These are phyloP conservation scores for Yamadazyma songkhlaensis DNA, from an alignment of 1,139 yeast species.

Conservation along the genomic window DNA sequence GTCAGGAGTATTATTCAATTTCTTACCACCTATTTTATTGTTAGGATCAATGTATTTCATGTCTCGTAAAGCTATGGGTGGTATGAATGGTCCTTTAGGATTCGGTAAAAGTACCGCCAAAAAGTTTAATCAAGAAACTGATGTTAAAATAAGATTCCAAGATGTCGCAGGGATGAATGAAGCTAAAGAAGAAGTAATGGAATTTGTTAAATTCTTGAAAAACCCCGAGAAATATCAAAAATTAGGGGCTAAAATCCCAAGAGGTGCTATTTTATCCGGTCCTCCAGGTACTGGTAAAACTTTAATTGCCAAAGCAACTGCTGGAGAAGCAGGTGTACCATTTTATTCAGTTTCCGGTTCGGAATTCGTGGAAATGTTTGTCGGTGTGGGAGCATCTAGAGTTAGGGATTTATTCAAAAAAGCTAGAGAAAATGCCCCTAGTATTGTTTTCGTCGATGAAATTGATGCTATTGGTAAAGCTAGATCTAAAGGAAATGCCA, in stretches of 20 bases:
- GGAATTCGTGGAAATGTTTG: slow-evolving; percentile 98
- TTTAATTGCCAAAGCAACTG: slow-evolving; percentile 94
- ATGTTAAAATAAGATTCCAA: slow-evolving; percentile 79
- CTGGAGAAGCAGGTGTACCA: slow-evolving; percentile 98
- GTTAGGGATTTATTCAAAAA: slow-evolving; percentile 92
- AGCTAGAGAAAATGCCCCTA: slow-evolving; percentile 91
- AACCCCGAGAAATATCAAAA: slow-evolving; percentile 86
- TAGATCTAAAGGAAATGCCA: slow-evolving; percentile 77
- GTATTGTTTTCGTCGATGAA: slow-evolving; percentile 93
- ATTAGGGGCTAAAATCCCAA: slow-evolving; percentile 93
- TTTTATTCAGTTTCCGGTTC: slow-evolving; percentile 94
- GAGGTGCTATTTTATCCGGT: slow-evolving; percentile 96
- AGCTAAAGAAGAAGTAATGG: slow-evolving; percentile 98
- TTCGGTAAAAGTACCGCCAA: slow-evolving; percentile 90
- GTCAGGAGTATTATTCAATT: slow-evolving; percentile 63
- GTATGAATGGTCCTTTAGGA: slow-evolving; percentile 61
- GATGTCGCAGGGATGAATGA: slow-evolving; percentile 98
- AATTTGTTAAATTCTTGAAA: slow-evolving; percentile 88
- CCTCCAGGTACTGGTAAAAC: slow-evolving; percentile 99
- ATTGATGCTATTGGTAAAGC: slow-evolving; percentile 98
- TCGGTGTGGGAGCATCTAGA: slow-evolving; percentile 97
- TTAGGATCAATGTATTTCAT: slow-evolving; percentile 84
- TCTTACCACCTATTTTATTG: slow-evolving; percentile 75
- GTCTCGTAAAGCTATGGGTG: slow-evolving; percentile 61
- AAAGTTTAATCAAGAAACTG: slow-evolving; percentile 87